Base-by-base conservation (phyloP, 2,329 filamentous ascomycete genomes). In the Bipolaris zeicola region DNA sequence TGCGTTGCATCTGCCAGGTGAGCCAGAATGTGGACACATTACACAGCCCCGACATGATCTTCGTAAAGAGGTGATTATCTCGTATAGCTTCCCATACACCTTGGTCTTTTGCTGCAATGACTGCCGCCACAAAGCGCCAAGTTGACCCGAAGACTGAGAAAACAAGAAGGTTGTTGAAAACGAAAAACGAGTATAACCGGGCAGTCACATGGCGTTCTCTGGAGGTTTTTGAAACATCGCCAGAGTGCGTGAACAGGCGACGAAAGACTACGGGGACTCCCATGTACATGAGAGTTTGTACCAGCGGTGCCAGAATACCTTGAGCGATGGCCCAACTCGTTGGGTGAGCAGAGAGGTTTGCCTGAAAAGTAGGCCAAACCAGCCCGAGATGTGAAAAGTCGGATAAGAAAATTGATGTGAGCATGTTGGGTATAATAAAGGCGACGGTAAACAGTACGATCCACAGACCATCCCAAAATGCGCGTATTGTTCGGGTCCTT, bases 101-200 rank as follows among this genome's bases (percentile, higher is more conserved):
- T 85, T 84, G 1, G 80, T 77, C 13, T 79, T 72, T 16, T 83
- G 71, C 71, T 22, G 66, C 74, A 45, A 94, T 80, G 36, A 96
- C 87, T 2, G 81, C 81, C 1, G 87, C 79, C 5, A 92, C 82
- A 66, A 93, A 95, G 0, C 82, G 81, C 89, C 90, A 97, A n/a
- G 92, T 78, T 0, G 90, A 88, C 41, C 91, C 92, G 76, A 98
- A 98, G 6, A 96, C 80, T 4, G 92, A 96, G 76, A 98, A 97
- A 49, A 98, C 87, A 61, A 98, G 80, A 52, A 98, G 78, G 73
- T 98, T 97, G 83, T 99, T 98, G 82, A 99, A 92, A 50, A 97
- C 86, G 77, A 98, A 98, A 80, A 99, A 99, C n/a, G 89, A 85
- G 77, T 96, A 99, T 1, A 99, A 83, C 74, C 96, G 96, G 60